Evolutionary conservation across 139 green algal species (phyloP).

Genomic region (Marvania coccoides): DNA sequence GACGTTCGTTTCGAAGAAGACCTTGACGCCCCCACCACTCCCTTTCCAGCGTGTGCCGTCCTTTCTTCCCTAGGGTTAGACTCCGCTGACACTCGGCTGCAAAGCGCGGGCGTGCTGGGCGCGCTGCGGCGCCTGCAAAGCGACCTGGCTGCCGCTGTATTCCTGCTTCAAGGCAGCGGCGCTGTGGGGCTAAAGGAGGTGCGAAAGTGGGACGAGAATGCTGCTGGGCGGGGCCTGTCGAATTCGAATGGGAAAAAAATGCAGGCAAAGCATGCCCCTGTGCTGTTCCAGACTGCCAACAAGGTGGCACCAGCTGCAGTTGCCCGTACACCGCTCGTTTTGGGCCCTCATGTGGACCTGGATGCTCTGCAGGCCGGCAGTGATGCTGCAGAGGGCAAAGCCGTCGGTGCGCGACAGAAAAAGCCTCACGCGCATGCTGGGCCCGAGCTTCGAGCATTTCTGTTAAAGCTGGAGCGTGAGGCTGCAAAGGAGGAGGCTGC

Average conservation of each 20-base stretch:
- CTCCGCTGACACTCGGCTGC: neutral
- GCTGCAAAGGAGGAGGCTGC: neutral
- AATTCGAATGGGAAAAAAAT: neutral
- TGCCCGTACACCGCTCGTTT: neutral
- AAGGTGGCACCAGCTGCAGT: neutral
- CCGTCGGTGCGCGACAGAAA: neutral
- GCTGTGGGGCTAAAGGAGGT: neutral
- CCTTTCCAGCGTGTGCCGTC: constrained; percentile 4
- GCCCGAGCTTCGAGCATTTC: neutral
- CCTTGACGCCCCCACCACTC: constrained; percentile 7
- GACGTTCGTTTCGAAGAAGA: constrained; percentile 13
- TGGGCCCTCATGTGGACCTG: too few species aligned
- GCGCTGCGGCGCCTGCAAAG: constrained; percentile 7
- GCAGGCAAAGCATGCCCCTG: neutral
- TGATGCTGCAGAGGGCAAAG: neutral
- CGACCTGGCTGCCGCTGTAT: neutral
- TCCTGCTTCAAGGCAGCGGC: neutral
- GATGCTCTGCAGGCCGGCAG: neutral
- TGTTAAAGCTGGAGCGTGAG: neutral
- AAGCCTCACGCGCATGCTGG: neutral
- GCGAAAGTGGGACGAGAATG: constrained; percentile 10
- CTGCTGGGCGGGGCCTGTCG: too few species aligned
- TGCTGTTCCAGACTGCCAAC: neutral
- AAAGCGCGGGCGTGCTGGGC: neutral
- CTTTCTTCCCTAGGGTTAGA: constrained; percentile 7